These are phyloP conservation scores for Citrus cavaleriei DNA, from an alignment of 345 rosid species.

Conservation along the genomic window DNA sequence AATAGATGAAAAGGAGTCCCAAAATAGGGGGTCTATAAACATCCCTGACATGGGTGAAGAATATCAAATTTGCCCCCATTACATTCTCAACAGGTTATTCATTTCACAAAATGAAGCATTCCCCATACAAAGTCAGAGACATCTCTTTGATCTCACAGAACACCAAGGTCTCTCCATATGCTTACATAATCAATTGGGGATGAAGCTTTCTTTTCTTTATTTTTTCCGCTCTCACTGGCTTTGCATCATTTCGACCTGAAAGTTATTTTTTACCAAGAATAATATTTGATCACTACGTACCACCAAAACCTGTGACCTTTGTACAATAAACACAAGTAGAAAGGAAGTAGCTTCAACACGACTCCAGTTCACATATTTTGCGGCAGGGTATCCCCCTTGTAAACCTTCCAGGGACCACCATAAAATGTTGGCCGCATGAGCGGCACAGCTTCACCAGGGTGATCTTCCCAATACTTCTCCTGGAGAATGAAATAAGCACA, in stretches of 20 bases:
- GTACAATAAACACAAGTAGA: not conserved
- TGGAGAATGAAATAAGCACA: constrained; percentile 30
- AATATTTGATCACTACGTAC: not conserved
- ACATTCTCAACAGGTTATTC: not conserved
- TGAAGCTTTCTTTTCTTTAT: not conserved
- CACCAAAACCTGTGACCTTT: not conserved
- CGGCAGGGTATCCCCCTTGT: constrained; percentile 58
- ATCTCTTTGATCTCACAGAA: not conserved
- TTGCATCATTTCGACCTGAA: not conserved
- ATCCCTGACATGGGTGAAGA: not conserved
- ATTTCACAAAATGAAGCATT: not conserved
- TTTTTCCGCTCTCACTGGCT: not conserved
- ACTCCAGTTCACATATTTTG: constrained; percentile 32
- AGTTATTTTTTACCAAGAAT: not conserved
- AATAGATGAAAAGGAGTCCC: not conserved
- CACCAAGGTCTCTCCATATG: not conserved
- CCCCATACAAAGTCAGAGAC: not conserved
- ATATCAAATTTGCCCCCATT: not conserved
- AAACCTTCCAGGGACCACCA: constrained; percentile 79
- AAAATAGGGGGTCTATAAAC: not conserved
- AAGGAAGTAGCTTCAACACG: not conserved
- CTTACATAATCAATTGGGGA: not conserved
- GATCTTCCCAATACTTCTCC: constrained; percentile 96
- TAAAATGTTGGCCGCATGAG: constrained; percentile 76
- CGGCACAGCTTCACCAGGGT: constrained; percentile 80